Evolutionary conservation across 192 early-diverging fungal genomes (phyloP), one percentile per base, ranked within the genome.

Genomic region (Ambispora gerdemannii): DNA sequence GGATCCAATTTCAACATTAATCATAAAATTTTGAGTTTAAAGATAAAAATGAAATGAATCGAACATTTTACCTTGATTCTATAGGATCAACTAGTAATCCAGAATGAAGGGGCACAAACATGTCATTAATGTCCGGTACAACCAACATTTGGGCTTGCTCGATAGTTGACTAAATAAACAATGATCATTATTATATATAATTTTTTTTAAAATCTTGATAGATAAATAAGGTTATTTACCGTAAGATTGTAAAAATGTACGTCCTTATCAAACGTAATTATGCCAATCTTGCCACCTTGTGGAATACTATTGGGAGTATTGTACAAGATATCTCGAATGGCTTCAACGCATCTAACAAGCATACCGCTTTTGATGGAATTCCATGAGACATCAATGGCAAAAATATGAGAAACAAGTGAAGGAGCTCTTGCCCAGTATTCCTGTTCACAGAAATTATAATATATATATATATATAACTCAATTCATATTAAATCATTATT

Each of bases 221-320:
- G 22, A 27, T n/a, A 62, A 58, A 58, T 28, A 13, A 20, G 19
- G 13, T 28, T 22, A 20, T 20, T 71, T 80, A 89, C 91, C 72
- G 84, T 85, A 55, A 99, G 72, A 75, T 95, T 97, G 81, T 98
- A 99, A 76, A 99, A 99, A 77, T 98, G 95, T 17, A 95, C 86
- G 22, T 84, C 82, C 71, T 85, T 85, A 75, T 98, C 97, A 71
- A 88, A 96, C 1, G 97, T 98, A 63, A 98, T 73, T 34, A 99
- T 87, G 28, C 91, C 95, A 22, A 99, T 85, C 66, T 81, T 89
- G 25, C 83, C 77, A 4, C 87, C 89, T 1, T 70, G 58, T 49
- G 55, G 56, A 31, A 50, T 60, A 15, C 55, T 43, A 34, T 58
- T 60, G 7, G 73, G 67, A 25, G 49, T 70, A 72, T 75, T 75